Conservation (phyloP, 768 basidiomycete genomes). For the Mrakia frigida region DNA sequence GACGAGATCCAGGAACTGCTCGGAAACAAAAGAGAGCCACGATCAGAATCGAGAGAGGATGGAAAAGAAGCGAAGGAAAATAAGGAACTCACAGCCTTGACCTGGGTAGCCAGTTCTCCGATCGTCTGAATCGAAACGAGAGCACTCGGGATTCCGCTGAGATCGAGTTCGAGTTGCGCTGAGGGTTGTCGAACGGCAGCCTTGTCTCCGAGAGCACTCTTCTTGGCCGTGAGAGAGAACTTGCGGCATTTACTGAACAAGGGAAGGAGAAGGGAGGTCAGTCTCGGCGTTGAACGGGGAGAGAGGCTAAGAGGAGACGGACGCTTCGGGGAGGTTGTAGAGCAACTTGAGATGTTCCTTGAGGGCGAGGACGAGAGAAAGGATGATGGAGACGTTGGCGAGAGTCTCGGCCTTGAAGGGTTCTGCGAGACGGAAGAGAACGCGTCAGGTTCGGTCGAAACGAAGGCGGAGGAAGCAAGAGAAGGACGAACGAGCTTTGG, state of each 20-base stretch:
- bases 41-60: neutral
- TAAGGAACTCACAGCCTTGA: constrained; percentile 7
- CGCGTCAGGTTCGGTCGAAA: neutral
- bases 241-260: constrained; percentile 76
- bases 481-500: neutral
- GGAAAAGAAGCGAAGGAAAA: no score
- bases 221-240: constrained; percentile 72
- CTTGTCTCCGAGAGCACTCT: constrained; percentile 81
- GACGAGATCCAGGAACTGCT: constrained; percentile 38
- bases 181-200: constrained; percentile 62
- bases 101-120: neutral
- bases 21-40: constrained; percentile 42
- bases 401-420: neutral
- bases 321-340: constrained; percentile 91
- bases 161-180: constrained; percentile 53
- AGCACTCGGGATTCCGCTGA: constrained; percentile 68
- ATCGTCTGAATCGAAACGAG: neutral
- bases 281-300: neutral
- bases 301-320: constrained; percentile 41
- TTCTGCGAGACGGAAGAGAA: neutral
- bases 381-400: constrained; percentile 56
- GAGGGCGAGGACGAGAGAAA: constrained; percentile 79
- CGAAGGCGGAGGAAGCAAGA: neutral
- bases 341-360: constrained; percentile 76
- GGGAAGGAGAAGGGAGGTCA: constrained; percentile 12